Conservation (phyloP, 208 protist genomes). For the Trypanosoma scelopori region DNA sequence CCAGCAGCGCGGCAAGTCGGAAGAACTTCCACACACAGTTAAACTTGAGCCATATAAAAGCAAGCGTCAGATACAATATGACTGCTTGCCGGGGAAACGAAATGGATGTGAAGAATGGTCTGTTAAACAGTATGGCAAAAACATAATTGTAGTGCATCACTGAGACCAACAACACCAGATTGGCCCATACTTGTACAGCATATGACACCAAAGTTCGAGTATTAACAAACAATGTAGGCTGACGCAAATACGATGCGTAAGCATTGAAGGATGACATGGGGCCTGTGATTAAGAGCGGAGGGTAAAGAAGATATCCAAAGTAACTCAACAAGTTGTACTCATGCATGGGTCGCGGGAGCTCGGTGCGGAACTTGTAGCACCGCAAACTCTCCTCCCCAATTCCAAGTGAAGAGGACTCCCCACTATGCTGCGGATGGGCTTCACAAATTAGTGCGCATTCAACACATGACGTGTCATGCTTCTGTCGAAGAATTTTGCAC, state of each 20-base stretch:
- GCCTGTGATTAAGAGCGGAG: constrained; percentile 89
- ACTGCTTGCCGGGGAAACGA: constrained; percentile 17
- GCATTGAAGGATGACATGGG: constrained; percentile 91
- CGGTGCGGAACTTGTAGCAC: constrained; percentile 66
- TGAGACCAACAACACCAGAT: constrained; percentile 12
- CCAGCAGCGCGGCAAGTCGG: constrained; percentile 56
- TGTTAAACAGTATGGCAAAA: constrained; percentile 31
- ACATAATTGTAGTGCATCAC: constrained; percentile 56
- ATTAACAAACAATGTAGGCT: constrained; percentile 32
- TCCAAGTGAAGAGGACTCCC: constrained; percentile 35
- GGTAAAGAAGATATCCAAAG: constrained; percentile 87
- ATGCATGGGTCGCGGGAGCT: constrained; percentile 37
- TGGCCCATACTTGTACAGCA: constrained; percentile 31
- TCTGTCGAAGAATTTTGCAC: constrained; percentile 28
- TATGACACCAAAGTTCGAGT: constrained; percentile 17
- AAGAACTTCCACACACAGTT: constrained; percentile 75
- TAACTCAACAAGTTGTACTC: constrained; percentile 84
- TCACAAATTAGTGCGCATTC: constrained; percentile 34
- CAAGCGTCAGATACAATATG: constrained; percentile 43
- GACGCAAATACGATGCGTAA: constrained; percentile 72
- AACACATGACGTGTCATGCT: constrained; percentile 30
- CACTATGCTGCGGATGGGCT: constrained; percentile 25
- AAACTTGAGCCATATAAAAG: constrained; percentile 79
- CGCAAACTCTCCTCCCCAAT: constrained; percentile 23
- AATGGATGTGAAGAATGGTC: constrained; percentile 20